Percentiles rank a stretch among this genome's conserved stretches.
phyloP scores from a whole-genome alignment of 305 asterid genomes.

The Plantago coronopus region DNA sequence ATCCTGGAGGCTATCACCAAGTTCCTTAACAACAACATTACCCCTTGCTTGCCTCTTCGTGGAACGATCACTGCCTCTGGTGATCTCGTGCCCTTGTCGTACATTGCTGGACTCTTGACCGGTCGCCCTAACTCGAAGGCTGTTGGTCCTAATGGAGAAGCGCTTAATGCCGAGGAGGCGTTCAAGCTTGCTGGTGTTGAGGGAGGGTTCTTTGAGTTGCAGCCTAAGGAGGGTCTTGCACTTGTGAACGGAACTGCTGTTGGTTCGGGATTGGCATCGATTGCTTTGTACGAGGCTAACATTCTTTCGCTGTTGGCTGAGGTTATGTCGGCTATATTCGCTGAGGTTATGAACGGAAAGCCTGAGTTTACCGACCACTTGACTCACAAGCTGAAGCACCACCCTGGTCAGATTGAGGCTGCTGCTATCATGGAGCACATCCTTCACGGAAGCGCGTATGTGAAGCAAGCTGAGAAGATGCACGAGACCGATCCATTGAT shows the following conservation, averaged over 20 bases:
- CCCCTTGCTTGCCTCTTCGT: constrained; percentile 79
- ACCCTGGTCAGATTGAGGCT: constrained; percentile 87
- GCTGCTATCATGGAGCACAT: constrained; percentile 89
- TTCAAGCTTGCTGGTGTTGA: constrained; percentile 53
- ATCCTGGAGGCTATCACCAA: constrained; percentile 72
- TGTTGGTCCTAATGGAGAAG: constrained; percentile 53
- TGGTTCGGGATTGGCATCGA: constrained; percentile 86
- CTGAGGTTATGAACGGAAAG: constrained; percentile 89
- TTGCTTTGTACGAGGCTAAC: constrained; percentile 72
- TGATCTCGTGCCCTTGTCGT: constrained; percentile 78
- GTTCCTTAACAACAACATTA: constrained; percentile 67
- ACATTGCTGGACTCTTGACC: constrained; percentile 79
- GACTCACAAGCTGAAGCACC: constrained; percentile 81
- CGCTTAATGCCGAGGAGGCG: constrained; percentile 57
- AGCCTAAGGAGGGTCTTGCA: constrained; percentile 87
- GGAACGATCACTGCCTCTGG: constrained; percentile 87
- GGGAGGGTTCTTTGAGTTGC: constrained; percentile 69
- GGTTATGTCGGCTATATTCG: constrained; percentile 69
- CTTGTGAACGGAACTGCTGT: constrained; percentile 89
- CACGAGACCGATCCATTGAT: constrained; percentile 72
- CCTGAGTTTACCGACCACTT: constrained; percentile 79
- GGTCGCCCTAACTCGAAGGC: constrained; percentile 80
- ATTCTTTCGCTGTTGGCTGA: constrained; percentile 47
- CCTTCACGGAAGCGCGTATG: constrained; percentile 64
- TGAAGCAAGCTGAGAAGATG: constrained; percentile 56